Conservation (phyloP, 768 basidiomycete genomes). For the Boletus rubescentipes region DNA sequence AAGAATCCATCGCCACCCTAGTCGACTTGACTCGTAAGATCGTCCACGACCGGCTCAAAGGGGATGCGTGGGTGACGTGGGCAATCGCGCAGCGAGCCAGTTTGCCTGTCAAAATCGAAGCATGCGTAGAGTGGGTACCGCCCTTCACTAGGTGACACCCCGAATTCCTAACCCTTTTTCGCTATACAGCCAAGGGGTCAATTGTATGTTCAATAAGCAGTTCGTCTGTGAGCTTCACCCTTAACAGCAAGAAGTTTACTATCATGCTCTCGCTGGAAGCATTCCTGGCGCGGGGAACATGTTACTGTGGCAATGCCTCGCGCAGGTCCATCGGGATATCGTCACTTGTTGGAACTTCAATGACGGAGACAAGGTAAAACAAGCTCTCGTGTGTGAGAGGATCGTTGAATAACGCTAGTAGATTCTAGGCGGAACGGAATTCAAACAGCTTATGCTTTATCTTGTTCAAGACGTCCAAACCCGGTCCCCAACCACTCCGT, state of each 20-base stretch:
- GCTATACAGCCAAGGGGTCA: constrained; percentile 3
- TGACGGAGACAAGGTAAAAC: background rate
- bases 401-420: background rate
- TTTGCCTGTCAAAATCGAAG: constrained; percentile 5
- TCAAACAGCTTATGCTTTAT: constrained; percentile 3
- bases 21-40: background rate
- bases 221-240: too few relatives aligned
- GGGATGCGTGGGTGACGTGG: constrained; percentile 10
- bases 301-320: constrained; percentile 2
- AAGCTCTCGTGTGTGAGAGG: background rate
- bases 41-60: constrained; percentile 1
- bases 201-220: background rate
- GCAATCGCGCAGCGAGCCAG: constrained; percentile 5
- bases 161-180: background rate
- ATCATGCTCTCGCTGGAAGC: background rate
- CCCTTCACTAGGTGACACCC: background rate
- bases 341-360: constrained; percentile 10
- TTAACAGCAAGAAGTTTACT: background rate
- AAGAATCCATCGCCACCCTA: background rate
- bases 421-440: constrained; percentile 3
- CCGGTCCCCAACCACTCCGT: background rate
- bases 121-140: constrained; percentile 3
- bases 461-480: constrained; percentile 1
- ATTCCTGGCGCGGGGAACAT: background rate
- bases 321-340: constrained; percentile 5